Evolutionary conservation across 352 stramenopile genomes (phyloP), one percentile per base, ranked within the genome.

Genomic region (Pythium oligandrum): DNA sequence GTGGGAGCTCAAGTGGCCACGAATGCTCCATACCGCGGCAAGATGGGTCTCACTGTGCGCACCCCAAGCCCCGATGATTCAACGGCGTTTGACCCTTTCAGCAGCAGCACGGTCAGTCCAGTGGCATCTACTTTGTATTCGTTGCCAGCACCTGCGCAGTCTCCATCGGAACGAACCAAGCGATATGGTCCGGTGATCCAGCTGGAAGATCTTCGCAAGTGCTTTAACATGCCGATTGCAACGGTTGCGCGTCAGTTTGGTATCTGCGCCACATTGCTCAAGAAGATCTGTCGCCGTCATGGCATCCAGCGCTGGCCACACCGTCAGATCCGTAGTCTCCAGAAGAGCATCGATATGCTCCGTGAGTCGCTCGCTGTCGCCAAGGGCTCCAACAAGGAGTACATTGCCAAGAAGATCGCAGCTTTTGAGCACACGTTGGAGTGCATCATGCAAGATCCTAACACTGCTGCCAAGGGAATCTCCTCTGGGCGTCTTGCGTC

Each of bases 141-240:
- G n/a, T 9, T 72, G 43, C 59, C 56, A 1, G 53, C 67, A 4
- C 54, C 55, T n/a, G 51, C 47, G 38, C 65, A 77, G 44, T 54
- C 60, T 37, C 67, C 68, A 6, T 68, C 68, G 8, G 68, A 76
- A 40, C 60, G 68, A 11, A 73, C 61, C 42, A 85, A 86, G 59
- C 79, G 79, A 17, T 86, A 86, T 53, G 75, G 75, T 1, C 79
- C 79, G 0, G 79, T 88, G 43, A 78, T 90, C 36, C 66, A 88
- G 48, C 68, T 90, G n/a, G 73, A 86, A 37, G 79, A 90, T 53
- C 61, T 93, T 44, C 73, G 78, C 31, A 68, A 73, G 55, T 90
- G 82, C 59, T 93, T 93, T 55, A 90, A 91, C 62, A 90, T 90
- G 77, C 83, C 83, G 55, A 88, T 93, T 57, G 80, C 80, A 3